Base-by-base conservation (phyloP, 352 stramenopile species). In the Phytophthora sp. region DNA sequence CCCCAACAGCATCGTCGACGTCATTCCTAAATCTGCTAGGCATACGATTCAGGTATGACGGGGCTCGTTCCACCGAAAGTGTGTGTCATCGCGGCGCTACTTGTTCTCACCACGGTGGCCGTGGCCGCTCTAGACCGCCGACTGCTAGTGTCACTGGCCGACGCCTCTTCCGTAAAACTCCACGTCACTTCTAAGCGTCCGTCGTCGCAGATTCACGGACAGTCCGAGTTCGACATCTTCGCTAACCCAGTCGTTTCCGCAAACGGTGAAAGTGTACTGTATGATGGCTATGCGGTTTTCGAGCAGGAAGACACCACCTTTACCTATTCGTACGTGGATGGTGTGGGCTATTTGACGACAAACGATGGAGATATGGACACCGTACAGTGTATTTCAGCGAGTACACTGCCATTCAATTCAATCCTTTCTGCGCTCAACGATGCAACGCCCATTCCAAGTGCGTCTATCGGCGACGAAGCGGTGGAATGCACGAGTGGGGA, bases 191-290 rank as follows among this genome's bases (percentile, higher is more conserved):
- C 72, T 51, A 76, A 80, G 27, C 67, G 71, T 26, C 24, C 44
- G 36, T 65, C 60, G 16, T 66, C 79, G 73, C 12, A 31, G 9
- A n/a, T 80, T 16, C 60, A 76, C 27, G 76, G 76, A 5, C 39
- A 69, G 13, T 63, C 66, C 36, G 46, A 73, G 31, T 76, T 80
- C 24, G 57, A 80, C 21, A 35, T 82, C 3, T 74, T 77, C 29
- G 76, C 66, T 0, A 74, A 66, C 2, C 76, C 67, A 1, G 46
- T 79, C 26, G 45, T 74, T 21, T 70, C 57, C 0, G 16, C 18
- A 2, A 36, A 67, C 12, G 54, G 56, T 11, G 18, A n/a, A 8
- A 54, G 12, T 15, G 65, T 84, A 7, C 27, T 74, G 2, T 84
- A 76, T 39, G 58, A 80, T 42, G 66, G 59, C 16, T 70, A 69